A percentile compares a stretch with the other conserved stretches of the same genome.
These are phyloP conservation scores for Dendrostoma leiphaemia DNA, from an alignment of 2,329 filamentous ascomycete species.

Conservation along the genomic window DNA sequence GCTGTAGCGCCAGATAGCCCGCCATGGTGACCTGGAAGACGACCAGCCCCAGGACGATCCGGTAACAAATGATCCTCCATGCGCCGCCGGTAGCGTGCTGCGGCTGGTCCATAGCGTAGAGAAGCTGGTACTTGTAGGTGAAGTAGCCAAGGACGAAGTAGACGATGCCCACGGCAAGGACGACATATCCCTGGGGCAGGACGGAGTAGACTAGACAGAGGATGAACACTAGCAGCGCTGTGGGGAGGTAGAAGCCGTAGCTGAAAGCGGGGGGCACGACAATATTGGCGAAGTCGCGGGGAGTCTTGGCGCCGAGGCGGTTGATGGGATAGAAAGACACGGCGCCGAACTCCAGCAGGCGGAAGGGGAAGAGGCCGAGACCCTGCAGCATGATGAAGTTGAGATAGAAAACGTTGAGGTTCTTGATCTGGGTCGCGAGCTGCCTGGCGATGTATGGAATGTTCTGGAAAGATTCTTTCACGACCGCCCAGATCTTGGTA, in stretches of 20 bases:
- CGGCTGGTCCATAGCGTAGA: constrained; percentile 98
- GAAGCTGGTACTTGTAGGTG: constrained; percentile 93
- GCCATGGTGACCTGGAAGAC: constrained; percentile 92
- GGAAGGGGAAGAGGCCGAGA: constrained; percentile 89
- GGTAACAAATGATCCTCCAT: constrained; percentile 96
- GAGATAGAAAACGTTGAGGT: constrained; percentile 80
- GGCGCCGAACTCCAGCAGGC: constrained; percentile 84
- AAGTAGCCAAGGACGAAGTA: constrained; percentile 86
- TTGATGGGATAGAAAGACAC: constrained; percentile 81
- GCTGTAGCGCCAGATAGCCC: constrained; percentile 74
- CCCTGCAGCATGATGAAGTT: constrained; percentile 94
- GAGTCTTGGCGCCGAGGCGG: constrained; percentile 77
- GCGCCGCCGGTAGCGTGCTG: constrained; percentile 90
- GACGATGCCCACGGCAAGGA: constrained; percentile 76
- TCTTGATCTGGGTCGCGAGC: constrained; percentile 73
- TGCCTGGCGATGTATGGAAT: constrained; percentile 73
- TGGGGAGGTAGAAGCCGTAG: constrained; percentile 94
- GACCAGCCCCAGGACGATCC: constrained; percentile 79
- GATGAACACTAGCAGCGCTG: constrained; percentile 88
- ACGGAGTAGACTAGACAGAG: constrained; percentile 95
- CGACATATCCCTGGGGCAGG: constrained; percentile 73
- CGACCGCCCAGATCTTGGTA: constrained; percentile 68
- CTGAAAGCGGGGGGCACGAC: constrained; percentile 82
- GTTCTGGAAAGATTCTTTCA: constrained; percentile 74
- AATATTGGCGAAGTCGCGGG: constrained; percentile 82